Evolutionary conservation across 1,284 basidiomycete species (phyloP).

Genomic region (Moesziomyces parantarcticus): DNA sequence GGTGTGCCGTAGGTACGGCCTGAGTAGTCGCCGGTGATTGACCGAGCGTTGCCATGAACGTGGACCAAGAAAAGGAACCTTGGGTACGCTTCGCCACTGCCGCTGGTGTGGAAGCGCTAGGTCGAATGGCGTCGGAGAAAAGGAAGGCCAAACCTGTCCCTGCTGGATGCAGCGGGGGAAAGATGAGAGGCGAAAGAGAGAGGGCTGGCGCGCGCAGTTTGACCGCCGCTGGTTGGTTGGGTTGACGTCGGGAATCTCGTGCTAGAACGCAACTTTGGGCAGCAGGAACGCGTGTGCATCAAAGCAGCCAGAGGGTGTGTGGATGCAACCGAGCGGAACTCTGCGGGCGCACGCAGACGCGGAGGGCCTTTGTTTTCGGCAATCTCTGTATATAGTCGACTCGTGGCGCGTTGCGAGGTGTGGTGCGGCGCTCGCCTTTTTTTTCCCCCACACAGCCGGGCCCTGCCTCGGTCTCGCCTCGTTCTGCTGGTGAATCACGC

Average conservation of each 20-base stretch:
- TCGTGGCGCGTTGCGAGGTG: too few species aligned
- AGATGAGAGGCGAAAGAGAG: too few species aligned
- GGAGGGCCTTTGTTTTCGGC: too few species aligned
- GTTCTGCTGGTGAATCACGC: background rate
- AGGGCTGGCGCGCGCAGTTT: background rate
- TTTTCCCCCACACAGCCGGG: too few species aligned
- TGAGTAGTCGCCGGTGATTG: background rate
- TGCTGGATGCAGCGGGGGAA: too few species aligned
- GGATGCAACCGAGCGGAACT: slow-evolving; percentile 16
- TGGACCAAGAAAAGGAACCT: background rate
- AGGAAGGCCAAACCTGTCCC: too few species aligned
- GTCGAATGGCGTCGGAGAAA: too few species aligned
- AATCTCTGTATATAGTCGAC: too few species aligned
- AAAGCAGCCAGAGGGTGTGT: background rate
- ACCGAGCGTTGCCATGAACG: background rate
- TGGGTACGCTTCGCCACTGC: background rate
- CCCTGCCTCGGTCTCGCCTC: background rate
- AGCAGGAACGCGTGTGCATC: slow-evolving; percentile 5
- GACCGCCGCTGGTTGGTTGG: slow-evolving; percentile 3
- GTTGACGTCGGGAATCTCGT: slow-evolving; percentile 24
- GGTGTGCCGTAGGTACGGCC: background rate
- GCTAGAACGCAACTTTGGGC: too few species aligned
- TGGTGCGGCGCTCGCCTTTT: too few species aligned
- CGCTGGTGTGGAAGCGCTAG: background rate
- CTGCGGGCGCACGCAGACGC: background rate